A percentile compares a stretch with the other conserved stretches of the same genome.
Conservation (phyloP, 2,329 filamentous ascomycete species). For the Ophiostoma pallidulum region DNA sequence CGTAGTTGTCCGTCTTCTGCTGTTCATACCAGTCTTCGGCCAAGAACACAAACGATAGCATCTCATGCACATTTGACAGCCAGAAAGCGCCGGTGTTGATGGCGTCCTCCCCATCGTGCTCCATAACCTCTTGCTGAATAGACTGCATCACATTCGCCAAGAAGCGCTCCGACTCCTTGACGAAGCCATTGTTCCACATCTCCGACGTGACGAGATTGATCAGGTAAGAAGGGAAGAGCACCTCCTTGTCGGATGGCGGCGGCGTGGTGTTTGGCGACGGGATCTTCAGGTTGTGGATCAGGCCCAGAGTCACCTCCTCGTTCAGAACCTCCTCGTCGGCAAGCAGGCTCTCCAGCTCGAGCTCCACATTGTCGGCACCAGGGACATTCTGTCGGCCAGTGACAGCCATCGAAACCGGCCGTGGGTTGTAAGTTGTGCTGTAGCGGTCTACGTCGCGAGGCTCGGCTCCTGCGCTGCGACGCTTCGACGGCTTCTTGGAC, state of each 20-base stretch:
- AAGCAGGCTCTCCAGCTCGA: constrained; percentile 86
- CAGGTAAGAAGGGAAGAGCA: constrained; percentile 95
- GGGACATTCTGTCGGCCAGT: constrained; percentile 57
- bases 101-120: constrained; percentile 92
- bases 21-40: constrained; percentile 99
- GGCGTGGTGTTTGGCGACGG: constrained; percentile 78
- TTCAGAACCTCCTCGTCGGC: constrained; percentile 94
- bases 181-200: constrained; percentile 99
- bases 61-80: constrained; percentile 98
- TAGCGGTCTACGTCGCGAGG: constrained; percentile 79
- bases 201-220: constrained; percentile 98
- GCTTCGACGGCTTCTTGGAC: constrained; percentile 84
- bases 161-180: constrained; percentile 98
- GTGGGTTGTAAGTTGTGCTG: constrained; percentile 85
- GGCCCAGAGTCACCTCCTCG: constrained; percentile 90
- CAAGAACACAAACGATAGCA: constrained; percentile 98
- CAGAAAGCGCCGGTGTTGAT: constrained; percentile 97
- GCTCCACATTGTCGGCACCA: constrained; percentile 80
- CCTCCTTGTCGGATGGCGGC: constrained; percentile 93
- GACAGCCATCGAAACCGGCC: constrained; percentile 93
- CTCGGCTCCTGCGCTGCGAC: constrained; percentile 83
- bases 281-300: constrained; percentile 95
- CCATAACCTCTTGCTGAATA: constrained; percentile 98
- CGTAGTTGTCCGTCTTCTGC: constrained; percentile 98
- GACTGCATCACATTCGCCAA: constrained; percentile 99